A percentile compares a stretch with the other conserved stretches of the same genome.
Evolutionary conservation across 1,284 basidiomycete species (phyloP).

Genomic region (Leccinum pachyderme): DNA sequence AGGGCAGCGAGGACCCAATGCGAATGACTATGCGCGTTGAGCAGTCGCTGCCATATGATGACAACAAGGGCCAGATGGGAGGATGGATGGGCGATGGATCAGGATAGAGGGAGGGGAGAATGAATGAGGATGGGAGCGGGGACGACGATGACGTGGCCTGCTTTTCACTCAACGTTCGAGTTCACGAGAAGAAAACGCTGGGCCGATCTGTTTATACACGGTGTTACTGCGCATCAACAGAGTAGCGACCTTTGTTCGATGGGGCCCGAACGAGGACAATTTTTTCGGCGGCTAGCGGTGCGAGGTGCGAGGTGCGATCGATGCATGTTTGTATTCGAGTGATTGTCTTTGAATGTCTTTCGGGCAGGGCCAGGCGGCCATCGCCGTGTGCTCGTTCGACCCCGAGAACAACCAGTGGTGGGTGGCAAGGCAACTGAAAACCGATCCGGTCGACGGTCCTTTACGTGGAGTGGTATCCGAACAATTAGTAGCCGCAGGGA

Average conservation of each 20-base stretch:
- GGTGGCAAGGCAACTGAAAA: slow-evolving; percentile 97
- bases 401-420: slow-evolving; percentile 96
- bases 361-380: slow-evolving; percentile 54
- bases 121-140: too few relatives aligned
- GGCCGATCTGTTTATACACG: slow-evolving; percentile 78
- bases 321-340: background rate
- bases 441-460: slow-evolving; percentile 93
- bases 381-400: slow-evolving; percentile 94
- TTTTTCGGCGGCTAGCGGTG: slow-evolving; percentile 97
- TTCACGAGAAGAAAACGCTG: slow-evolving; percentile 85
- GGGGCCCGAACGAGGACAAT: slow-evolving; percentile 98
- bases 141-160: too few relatives aligned
- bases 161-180: slow-evolving; percentile 49
- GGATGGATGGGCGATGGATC: too few relatives aligned
- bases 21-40: too few relatives aligned
- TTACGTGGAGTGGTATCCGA: slow-evolving; percentile 96
- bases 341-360: slow-evolving; percentile 4
- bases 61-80: too few relatives aligned
- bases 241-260: slow-evolving; percentile 92
- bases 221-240: slow-evolving; percentile 94
- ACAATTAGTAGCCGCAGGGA: slow-evolving; percentile 94
- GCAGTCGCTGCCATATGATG: too few relatives aligned
- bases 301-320: slow-evolving; percentile 51
- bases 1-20: too few relatives aligned
- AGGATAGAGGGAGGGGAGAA: too few relatives aligned